Percentiles rank a stretch among this genome's conserved stretches.
Evolutionary conservation across 306 rosid genomes (phyloP).

Genomic region (Cucumis hystrix): DNA sequence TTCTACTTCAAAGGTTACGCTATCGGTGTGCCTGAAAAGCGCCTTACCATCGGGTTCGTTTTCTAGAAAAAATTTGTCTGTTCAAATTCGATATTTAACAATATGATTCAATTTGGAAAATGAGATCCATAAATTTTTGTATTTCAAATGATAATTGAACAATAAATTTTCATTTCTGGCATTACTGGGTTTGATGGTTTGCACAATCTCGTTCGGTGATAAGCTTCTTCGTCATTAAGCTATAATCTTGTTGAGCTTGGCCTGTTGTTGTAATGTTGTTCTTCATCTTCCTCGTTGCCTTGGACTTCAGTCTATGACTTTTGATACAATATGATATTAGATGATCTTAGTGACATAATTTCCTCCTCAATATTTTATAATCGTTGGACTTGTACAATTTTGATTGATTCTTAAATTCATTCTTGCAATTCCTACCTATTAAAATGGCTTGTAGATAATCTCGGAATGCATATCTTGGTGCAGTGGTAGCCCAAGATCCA

Average conservation of each 20-base stretch:
- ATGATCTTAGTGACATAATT: not conserved
- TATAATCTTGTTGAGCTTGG: not conserved
- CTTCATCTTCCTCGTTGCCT: not conserved
- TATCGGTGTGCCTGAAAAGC: too few relatives aligned
- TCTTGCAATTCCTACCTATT: too few relatives aligned
- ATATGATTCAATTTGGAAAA: not conserved
- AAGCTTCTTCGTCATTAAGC: slow-evolving; percentile 23
- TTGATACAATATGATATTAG: not conserved
- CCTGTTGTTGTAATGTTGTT: not conserved
- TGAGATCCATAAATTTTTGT: not conserved
- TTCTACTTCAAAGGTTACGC: too few relatives aligned
- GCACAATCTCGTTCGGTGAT: slow-evolving; percentile 49
- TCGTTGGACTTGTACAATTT: too few relatives aligned
- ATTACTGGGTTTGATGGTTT: slow-evolving; percentile 32
- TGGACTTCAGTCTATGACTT: not conserved
- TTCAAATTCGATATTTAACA: not conserved
- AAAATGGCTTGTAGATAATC: too few relatives aligned
- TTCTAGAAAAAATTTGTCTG: too few relatives aligned
- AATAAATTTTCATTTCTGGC: slow-evolving; percentile 36
- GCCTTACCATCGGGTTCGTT: too few relatives aligned
- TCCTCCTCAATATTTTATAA: too few relatives aligned
- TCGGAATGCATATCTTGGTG: too few relatives aligned
- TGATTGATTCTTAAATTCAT: too few relatives aligned
- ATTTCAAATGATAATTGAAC: slow-evolving; percentile 2
- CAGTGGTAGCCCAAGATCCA: too few relatives aligned